Evolutionary conservation across 768 basidiomycete species (phyloP).

Genomic region (Naganishia onofrii): DNA sequence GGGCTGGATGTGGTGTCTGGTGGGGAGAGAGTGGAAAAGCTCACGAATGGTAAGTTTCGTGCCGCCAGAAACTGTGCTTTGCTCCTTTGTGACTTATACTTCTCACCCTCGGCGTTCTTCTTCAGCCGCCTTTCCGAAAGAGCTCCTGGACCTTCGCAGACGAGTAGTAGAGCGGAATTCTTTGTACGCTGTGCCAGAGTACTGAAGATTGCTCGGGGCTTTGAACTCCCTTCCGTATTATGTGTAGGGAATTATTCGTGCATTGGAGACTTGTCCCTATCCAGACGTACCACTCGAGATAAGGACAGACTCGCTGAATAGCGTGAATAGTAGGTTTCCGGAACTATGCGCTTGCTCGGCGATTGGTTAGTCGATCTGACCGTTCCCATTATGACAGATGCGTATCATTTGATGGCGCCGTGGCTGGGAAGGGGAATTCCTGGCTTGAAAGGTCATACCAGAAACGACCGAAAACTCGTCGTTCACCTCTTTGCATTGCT

Average conservation of each 20-base stretch:
- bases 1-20: no score
- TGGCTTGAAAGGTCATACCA: not conserved
- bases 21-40: no score
- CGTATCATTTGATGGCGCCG: not conserved
- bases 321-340: not conserved
- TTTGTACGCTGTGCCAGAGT: not conserved
- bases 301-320: not conserved
- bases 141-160: not conserved
- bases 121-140: not conserved
- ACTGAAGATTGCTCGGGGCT: no score
- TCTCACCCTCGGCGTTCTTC: no score
- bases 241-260: not conserved
- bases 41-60: no score
- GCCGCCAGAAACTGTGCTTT: no score
- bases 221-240: no score
- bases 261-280: not conserved
- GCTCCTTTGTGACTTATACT: no score
- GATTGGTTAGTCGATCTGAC: no score
- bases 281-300: conserved; percentile 1
- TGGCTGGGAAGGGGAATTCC: not conserved
- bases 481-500: not conserved
- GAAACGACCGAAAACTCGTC: not conserved
- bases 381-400: not conserved
- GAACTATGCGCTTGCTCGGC: not conserved
- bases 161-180: not conserved